Conservation (phyloP, 2,329 filamentous ascomycete genomes). For the Penicillium nordicum region DNA sequence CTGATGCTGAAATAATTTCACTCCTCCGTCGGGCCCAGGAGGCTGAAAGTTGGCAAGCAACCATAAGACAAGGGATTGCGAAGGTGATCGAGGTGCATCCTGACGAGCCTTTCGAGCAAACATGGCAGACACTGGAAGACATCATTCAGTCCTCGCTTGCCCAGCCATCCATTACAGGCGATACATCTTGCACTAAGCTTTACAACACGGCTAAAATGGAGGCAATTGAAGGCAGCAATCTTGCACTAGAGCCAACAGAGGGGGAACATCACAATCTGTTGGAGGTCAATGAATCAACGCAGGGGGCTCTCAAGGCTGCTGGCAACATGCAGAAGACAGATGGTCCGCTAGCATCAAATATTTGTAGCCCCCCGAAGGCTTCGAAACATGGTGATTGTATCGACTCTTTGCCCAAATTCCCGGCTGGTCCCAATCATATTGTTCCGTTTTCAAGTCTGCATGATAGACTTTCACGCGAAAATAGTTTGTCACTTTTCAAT, state of each 20-base stretch:
- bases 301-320: neutral
- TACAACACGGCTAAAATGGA: neutral
- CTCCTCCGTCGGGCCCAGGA: slow-evolving; percentile 26
- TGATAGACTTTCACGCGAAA: slow-evolving; percentile 17
- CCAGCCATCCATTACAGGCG: neutral
- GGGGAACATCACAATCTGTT: neutral
- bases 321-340: neutral
- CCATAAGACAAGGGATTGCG: slow-evolving; percentile 19
- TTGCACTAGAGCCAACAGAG: neutral
- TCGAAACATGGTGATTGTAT: neutral
- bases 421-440: slow-evolving; percentile 18
- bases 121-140: slow-evolving; percentile 20
- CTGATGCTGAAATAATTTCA: slow-evolving; percentile 24
- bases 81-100: slow-evolving; percentile 14
- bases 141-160: slow-evolving; percentile 9
- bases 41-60: slow-evolving; percentile 24
- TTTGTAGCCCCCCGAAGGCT: neutral
- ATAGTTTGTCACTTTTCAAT: slow-evolving; percentile 15
- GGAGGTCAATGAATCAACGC: neutral
- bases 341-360: neutral
- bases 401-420: slow-evolving; percentile 4
- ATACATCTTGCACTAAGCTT: neutral
- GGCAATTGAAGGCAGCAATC: neutral
- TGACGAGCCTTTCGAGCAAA: slow-evolving; percentile 17
- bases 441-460: slow-evolving; percentile 34